A percentile compares a stretch with the other conserved stretches of the same genome.
Evolutionary conservation across 108 stramenopile genomes (phyloP).

Genomic region (Nitzschia palea): DNA sequence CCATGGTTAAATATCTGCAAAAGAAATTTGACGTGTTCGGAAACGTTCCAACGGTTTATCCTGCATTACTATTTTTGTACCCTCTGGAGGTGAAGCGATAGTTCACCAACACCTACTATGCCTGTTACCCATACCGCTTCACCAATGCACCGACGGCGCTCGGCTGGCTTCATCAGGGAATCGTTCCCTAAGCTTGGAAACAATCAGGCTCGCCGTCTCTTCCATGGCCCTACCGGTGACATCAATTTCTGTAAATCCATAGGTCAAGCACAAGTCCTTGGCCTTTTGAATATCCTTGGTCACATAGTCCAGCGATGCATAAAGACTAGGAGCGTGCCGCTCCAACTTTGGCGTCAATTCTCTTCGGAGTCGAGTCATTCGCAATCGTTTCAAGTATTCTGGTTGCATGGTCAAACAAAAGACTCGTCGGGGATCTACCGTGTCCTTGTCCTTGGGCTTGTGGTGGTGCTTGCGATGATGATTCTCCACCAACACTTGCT

Average conservation of each 20-base stretch:
- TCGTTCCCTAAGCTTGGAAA: slow-evolving; percentile 26
- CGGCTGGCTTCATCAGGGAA: slow-evolving; percentile 3
- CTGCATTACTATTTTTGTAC: too few relatives aligned
- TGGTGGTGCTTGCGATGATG: not conserved
- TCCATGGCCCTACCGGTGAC: slow-evolving; percentile 43
- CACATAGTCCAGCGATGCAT: slow-evolving; percentile 34
- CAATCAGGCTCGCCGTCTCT: slow-evolving; percentile 39
- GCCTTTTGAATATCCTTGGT: slow-evolving; percentile 27
- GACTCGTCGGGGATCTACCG: slow-evolving; percentile 34
- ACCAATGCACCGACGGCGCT: not conserved
- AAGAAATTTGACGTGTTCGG: too few relatives aligned
- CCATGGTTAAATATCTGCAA: too few relatives aligned
- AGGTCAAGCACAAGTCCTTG: slow-evolving; percentile 15
- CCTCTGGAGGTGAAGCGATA: too few relatives aligned
- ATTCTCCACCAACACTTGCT: slow-evolving; percentile 23
- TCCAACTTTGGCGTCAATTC: not conserved
- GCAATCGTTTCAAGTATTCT: slow-evolving; percentile 20
- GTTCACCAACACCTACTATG: too few relatives aligned
- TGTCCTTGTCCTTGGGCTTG: not conserved
- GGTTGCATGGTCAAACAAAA: slow-evolving; percentile 33
- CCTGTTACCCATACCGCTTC: too few relatives aligned
- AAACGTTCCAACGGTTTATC: too few relatives aligned
- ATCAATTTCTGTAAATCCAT: slow-evolving; percentile 42
- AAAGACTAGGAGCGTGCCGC: slow-evolving; percentile 5
- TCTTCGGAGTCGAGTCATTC: slow-evolving; percentile 22